phyloP scores from a whole-genome alignment of 768 basidiomycete species.

The Harrya chromipes region DNA sequence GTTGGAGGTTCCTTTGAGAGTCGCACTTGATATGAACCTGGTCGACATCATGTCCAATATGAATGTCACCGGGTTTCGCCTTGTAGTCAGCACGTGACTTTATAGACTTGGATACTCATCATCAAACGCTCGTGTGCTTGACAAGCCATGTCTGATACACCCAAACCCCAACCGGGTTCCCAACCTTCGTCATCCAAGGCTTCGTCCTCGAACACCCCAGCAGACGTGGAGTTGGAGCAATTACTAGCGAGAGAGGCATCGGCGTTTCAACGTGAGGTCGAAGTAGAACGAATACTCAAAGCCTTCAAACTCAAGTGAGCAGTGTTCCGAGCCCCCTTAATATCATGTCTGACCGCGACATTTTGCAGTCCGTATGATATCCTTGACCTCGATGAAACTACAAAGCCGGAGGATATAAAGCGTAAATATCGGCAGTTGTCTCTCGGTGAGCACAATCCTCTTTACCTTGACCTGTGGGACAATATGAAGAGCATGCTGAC shows the following conservation, averaged over 20 bases:
- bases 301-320: conserved; percentile 95
- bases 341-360: neutral
- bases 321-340: neutral
- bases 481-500: conserved; percentile 21
- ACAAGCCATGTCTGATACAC: conserved; percentile 24
- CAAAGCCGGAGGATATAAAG: conserved; percentile 81
- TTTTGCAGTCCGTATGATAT: conserved; percentile 87
- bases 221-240: conserved; percentile 70
- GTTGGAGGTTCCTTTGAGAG: neutral
- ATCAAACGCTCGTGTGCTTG: neutral
- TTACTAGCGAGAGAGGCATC: conserved; percentile 76
- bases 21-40: neutral
- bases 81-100: neutral
- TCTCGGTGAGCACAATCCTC: conserved; percentile 56
- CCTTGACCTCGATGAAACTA: conserved; percentile 71
- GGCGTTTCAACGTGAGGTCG: conserved; percentile 82
- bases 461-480: neutral
- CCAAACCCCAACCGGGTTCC: conserved; percentile 14
- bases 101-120: neutral
- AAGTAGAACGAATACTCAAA: conserved; percentile 88
- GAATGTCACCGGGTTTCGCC: too few relatives aligned
- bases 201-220: conserved; percentile 3
- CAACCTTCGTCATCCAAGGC: conserved; percentile 1
- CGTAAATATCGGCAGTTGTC: conserved; percentile 84
- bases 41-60: conserved; percentile 5